phyloP scores from a whole-genome alignment of 257 asterid genomes.

The Ehretia macrophylla region DNA sequence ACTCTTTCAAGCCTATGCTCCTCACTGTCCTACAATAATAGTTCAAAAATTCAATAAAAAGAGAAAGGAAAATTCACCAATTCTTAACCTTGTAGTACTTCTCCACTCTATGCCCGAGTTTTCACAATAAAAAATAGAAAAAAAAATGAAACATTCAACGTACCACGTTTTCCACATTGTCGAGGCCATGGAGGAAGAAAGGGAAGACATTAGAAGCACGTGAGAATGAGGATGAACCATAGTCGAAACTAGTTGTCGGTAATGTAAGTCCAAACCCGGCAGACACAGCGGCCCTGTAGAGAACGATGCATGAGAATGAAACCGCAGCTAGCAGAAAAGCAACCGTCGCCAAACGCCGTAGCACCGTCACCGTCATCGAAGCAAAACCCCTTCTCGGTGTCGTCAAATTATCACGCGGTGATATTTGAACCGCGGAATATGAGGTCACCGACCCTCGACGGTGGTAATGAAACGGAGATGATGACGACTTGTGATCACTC shows the following conservation, averaged over 20 bases:
- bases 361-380: not conserved
- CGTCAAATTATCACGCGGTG: too few species aligned
- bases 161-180: not conserved
- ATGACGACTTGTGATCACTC: too few species aligned
- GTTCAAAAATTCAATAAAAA: not conserved
- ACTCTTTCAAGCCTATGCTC: constrained; percentile 29
- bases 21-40: constrained; percentile 27
- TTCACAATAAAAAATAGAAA: not conserved
- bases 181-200: not conserved
- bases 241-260: constrained; percentile 4
- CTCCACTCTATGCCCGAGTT: too few species aligned
- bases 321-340: constrained; percentile 14
- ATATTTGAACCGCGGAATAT: too few species aligned
- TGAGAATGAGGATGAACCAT: not conserved
- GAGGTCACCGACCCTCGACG: too few species aligned
- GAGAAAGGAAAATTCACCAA: not conserved
- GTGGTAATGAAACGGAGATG: too few species aligned
- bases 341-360: constrained; percentile 9
- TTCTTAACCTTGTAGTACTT: not conserved
- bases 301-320: constrained; percentile 21
- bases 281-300: constrained; percentile 25
- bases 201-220: constrained; percentile 5
- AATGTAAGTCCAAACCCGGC: constrained; percentile 21
- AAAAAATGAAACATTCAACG: too few species aligned
- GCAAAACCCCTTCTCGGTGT: too few species aligned